These are phyloP conservation scores for Trichosporon ovoides DNA, from an alignment of 1,284 basidiomycete species.

Conservation along the genomic window DNA sequence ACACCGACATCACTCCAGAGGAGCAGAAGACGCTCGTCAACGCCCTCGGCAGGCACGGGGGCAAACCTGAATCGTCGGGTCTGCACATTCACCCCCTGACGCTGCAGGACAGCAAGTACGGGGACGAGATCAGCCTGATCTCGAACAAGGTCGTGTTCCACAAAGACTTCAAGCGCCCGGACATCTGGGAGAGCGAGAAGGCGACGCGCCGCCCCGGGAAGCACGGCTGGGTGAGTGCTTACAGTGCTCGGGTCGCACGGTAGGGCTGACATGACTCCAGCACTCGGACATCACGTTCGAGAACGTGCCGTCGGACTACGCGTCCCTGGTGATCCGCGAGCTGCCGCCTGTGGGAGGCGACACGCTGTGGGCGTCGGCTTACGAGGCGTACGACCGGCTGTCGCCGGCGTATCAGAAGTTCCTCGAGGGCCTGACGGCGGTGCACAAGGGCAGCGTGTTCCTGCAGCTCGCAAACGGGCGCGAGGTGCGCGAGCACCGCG, in stretches of 20 bases:
- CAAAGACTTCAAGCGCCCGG: slow-evolving; percentile 22
- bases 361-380: slow-evolving; percentile 53
- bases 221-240: slow-evolving; percentile 9
- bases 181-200: slow-evolving; percentile 5
- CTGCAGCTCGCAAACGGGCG: slow-evolving; percentile 38
- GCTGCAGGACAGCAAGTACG: slow-evolving; percentile 46
- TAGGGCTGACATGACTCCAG: slow-evolving; percentile 10
- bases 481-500: slow-evolving; percentile 42
- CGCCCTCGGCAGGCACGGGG: slow-evolving; percentile 55
- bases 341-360: slow-evolving; percentile 53
- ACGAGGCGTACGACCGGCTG: slow-evolving; percentile 63
- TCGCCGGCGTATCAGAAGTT: slow-evolving; percentile 56
- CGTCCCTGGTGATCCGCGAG: slow-evolving; percentile 58
- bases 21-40: slow-evolving; percentile 52
- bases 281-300: slow-evolving; percentile 64
- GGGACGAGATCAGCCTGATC: slow-evolving; percentile 55
- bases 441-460: slow-evolving; percentile 57
- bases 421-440: slow-evolving; percentile 58
- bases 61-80: slow-evolving; percentile 55
- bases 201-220: slow-evolving; percentile 10
- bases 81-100: slow-evolving; percentile 63
- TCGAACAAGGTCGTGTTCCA: slow-evolving; percentile 47
- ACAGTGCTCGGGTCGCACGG: too few relatives aligned
- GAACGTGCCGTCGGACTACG: slow-evolving; percentile 60
- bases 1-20: slow-evolving; percentile 52